These are phyloP conservation scores for Chlorophyllum brunneum DNA, from an alignment of 768 basidiomycete species.

Conservation along the genomic window DNA sequence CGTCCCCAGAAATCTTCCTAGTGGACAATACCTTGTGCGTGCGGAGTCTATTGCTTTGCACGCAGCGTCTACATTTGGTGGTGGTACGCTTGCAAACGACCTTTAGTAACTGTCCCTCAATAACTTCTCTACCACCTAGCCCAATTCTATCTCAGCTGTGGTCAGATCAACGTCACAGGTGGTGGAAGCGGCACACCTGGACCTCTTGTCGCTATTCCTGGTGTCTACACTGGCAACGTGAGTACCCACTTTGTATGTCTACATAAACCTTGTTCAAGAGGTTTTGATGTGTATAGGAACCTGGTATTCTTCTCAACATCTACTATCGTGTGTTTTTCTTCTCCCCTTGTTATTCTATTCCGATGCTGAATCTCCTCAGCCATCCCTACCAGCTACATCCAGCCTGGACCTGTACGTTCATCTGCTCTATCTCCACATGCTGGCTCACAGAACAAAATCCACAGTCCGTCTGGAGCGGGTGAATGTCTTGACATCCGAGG, in stretches of 20 bases:
- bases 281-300: constrained; percentile 9
- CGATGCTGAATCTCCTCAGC: too few species aligned
- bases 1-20: constrained; percentile 30
- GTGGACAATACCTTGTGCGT: constrained; percentile 34
- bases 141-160: constrained; percentile 32
- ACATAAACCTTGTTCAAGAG: neutral
- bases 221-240: constrained; percentile 24
- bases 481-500: too few species aligned
- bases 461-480: constrained; percentile 18
- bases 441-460: neutral
- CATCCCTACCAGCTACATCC: constrained; percentile 16
- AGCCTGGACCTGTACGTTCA: constrained; percentile 17
- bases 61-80: constrained; percentile 27
- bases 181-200: constrained; percentile 24
- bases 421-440: neutral
- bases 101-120: neutral
- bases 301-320: constrained; percentile 18
- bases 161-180: constrained; percentile 33
- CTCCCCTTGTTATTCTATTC: too few species aligned
- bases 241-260: neutral
- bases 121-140: constrained; percentile 11
- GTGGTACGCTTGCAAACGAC: constrained; percentile 21
- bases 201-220: constrained; percentile 23
- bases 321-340: constrained; percentile 17
- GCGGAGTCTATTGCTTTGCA: constrained; percentile 39